phyloP scores from a whole-genome alignment of 352 stramenopile species.

The Phytophthora ramorum region DNA sequence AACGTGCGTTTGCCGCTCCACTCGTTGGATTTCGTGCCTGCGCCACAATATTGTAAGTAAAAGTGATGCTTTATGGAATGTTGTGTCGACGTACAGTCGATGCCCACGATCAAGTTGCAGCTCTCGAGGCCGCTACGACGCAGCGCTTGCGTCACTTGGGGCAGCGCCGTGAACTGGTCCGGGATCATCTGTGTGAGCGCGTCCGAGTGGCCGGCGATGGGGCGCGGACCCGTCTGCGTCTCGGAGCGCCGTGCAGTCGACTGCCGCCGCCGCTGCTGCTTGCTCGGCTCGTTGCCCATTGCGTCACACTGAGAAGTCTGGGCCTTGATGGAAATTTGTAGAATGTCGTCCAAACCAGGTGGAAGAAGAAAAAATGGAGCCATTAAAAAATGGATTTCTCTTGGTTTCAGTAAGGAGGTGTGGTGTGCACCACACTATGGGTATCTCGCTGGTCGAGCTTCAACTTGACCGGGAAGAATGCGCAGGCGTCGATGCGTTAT shows the following conservation, averaged over 20 bases:
- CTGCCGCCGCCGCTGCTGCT: constrained; percentile 14
- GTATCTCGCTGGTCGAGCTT: constrained; percentile 20
- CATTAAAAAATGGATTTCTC: constrained; percentile 23
- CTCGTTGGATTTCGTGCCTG: constrained; percentile 91
- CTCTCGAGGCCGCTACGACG: constrained; percentile 79
- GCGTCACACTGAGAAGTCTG: background rate
- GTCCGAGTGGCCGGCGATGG: constrained; percentile 31
- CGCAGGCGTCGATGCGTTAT: too few relatives aligned
- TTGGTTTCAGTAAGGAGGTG: constrained; percentile 31
- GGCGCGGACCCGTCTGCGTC: constrained; percentile 51
- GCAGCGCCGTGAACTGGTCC: constrained; percentile 73
- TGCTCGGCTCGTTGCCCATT: constrained; percentile 42
- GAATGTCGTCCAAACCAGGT: constrained; percentile 1
- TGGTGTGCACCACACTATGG: constrained; percentile 12
- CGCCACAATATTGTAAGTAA: constrained; percentile 2
- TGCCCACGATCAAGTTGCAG: constrained; percentile 86
- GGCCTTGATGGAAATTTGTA: background rate
- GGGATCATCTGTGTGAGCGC: constrained; percentile 59
- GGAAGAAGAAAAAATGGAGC: constrained; percentile 18
- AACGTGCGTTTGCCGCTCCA: constrained; percentile 90
- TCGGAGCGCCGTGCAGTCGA: constrained; percentile 10
- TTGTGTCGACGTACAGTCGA: constrained; percentile 73
- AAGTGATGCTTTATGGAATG: background rate
- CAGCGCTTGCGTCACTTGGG: constrained; percentile 76
- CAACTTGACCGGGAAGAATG: constrained; percentile 4